Percentiles rank a stretch among this genome's conserved stretches.
Conservation (phyloP, 192 early-diverging fungal genomes). For the Cetraspora pellucida region DNA sequence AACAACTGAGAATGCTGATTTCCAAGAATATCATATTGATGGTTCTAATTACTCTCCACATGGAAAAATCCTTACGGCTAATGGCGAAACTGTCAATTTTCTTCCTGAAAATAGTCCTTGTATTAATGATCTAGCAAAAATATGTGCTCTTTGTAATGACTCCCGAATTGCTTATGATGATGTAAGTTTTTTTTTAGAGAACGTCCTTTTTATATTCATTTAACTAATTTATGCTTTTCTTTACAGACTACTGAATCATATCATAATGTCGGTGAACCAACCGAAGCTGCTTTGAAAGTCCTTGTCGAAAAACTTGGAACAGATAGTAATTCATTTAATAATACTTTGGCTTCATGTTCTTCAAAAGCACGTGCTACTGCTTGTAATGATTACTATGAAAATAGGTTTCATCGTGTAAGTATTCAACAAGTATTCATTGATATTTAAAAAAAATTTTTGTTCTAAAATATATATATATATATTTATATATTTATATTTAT, state of each 20-base stretch:
- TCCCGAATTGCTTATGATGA: slow-evolving; percentile 81
- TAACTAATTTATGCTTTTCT: background rate
- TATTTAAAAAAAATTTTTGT: too few relatives aligned
- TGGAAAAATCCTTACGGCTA: slow-evolving; percentile 57
- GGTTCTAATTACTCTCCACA: slow-evolving; percentile 88
- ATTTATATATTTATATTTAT: too few relatives aligned
- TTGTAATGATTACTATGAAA: slow-evolving; percentile 74
- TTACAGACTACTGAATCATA: slow-evolving; percentile 53
- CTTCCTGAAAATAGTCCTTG: slow-evolving; percentile 58
- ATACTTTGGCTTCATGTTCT: slow-evolving; percentile 49
- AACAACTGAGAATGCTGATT: slow-evolving; percentile 46
- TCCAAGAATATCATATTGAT: slow-evolving; percentile 75
- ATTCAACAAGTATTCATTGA: too few relatives aligned
- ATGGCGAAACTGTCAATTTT: slow-evolving; percentile 51
- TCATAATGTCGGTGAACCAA: slow-evolving; percentile 91
- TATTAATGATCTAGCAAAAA: slow-evolving; percentile 74
- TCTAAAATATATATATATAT: too few relatives aligned
- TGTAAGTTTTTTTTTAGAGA: slow-evolving; percentile 42
- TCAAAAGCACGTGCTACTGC: slow-evolving; percentile 62
- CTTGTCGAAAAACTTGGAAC: slow-evolving; percentile 94
- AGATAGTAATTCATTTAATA: slow-evolving; percentile 69
- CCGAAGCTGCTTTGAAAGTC: slow-evolving; percentile 94
- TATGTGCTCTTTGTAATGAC: slow-evolving; percentile 92
- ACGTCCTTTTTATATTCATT: slow-evolving; percentile 26
- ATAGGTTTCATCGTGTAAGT: slow-evolving; percentile 56